These are phyloP conservation scores for Zelonia costaricensis DNA, from an alignment of 208 protist genomes.

Conservation along the genomic window DNA sequence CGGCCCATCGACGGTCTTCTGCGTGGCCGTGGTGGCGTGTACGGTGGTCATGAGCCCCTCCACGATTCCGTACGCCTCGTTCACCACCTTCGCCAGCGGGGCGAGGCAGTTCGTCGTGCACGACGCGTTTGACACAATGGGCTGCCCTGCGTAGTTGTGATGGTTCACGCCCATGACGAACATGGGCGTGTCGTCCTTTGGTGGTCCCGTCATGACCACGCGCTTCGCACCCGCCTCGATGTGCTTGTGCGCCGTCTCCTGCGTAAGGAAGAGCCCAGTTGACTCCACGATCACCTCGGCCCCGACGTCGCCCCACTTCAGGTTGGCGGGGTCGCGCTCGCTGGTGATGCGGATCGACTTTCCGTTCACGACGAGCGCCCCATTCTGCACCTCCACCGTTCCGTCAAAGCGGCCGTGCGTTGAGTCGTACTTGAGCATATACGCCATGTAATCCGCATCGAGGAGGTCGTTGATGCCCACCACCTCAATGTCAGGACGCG, in stretches of 20 bases:
- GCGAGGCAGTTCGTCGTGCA: slow-evolving; percentile 99
- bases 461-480: slow-evolving; percentile 85
- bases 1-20: slow-evolving; percentile 98
- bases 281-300: slow-evolving; percentile 99
- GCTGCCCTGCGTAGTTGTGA: slow-evolving; percentile 81
- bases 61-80: slow-evolving; percentile 97
- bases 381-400: slow-evolving; percentile 63
- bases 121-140: slow-evolving; percentile 98
- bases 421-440: slow-evolving; percentile 97
- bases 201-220: slow-evolving; percentile 99
- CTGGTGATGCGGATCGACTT: slow-evolving; percentile 81
- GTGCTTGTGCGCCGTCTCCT: slow-evolving; percentile 92
- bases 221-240: slow-evolving; percentile 97
- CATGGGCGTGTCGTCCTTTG: slow-evolving; percentile 95
- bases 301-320: slow-evolving; percentile 93
- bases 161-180: slow-evolving; percentile 99
- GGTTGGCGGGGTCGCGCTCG: slow-evolving; percentile 91
- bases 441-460: slow-evolving; percentile 96
- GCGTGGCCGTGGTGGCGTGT: slow-evolving; percentile 98
- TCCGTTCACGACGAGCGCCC: slow-evolving; percentile 82
- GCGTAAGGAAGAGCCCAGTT: slow-evolving; percentile 97
- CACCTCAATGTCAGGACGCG: slow-evolving; percentile 68
- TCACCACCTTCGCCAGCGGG: slow-evolving; percentile 96
- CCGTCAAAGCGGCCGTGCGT: slow-evolving; percentile 94
- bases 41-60: slow-evolving; percentile 99